These are phyloP conservation scores for Taiozyma sp. DNA, from an alignment of 1,139 yeast species.

Conservation along the genomic window DNA sequence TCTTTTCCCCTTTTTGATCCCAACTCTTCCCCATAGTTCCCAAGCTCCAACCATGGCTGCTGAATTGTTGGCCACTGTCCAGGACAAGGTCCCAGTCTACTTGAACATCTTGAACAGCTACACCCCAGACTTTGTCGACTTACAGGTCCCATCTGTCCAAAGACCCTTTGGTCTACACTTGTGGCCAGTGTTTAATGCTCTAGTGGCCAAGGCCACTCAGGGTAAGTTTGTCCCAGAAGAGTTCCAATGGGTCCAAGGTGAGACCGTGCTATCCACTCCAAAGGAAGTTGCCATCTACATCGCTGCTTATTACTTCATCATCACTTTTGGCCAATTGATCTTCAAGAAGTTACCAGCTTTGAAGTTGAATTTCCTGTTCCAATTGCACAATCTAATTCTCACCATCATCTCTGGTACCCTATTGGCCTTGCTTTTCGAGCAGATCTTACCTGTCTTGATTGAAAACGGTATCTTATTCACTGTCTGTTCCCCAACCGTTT, in stretches of 20 bases:
- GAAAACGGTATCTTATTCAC: conserved; percentile 81
- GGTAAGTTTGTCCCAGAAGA: conserved; percentile 50
- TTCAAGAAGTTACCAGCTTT: conserved; percentile 59
- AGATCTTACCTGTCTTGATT: conserved; percentile 75
- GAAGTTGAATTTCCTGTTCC: conserved; percentile 68
- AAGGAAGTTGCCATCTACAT: conserved; percentile 62
- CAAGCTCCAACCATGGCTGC: conserved; percentile 4
- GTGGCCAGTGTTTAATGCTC: conserved; percentile 79
- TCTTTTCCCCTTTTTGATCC: not conserved
- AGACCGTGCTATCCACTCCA: conserved; percentile 67
- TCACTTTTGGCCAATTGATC: conserved; percentile 76
- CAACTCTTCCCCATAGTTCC: not conserved
- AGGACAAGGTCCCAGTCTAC: conserved; percentile 17
- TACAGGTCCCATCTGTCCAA: conserved; percentile 54
- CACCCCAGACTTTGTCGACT: conserved; percentile 20
- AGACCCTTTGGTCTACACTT: conserved; percentile 87
- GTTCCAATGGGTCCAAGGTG: conserved; percentile 63
- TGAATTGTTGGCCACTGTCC: conserved; percentile 11
- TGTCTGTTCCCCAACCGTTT: conserved; percentile 74
- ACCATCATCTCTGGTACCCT: conserved; percentile 67
- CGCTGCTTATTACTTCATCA: conserved; percentile 65
- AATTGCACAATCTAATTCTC: conserved; percentile 75
- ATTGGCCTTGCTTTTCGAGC: conserved; percentile 73
- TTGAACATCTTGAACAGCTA: conserved; percentile 14
- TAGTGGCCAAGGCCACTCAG: conserved; percentile 25